A percentile compares a stretch with the other conserved stretches of the same genome.
Conservation (phyloP, 768 basidiomycete species). For the Albatrellus ellisii region DNA sequence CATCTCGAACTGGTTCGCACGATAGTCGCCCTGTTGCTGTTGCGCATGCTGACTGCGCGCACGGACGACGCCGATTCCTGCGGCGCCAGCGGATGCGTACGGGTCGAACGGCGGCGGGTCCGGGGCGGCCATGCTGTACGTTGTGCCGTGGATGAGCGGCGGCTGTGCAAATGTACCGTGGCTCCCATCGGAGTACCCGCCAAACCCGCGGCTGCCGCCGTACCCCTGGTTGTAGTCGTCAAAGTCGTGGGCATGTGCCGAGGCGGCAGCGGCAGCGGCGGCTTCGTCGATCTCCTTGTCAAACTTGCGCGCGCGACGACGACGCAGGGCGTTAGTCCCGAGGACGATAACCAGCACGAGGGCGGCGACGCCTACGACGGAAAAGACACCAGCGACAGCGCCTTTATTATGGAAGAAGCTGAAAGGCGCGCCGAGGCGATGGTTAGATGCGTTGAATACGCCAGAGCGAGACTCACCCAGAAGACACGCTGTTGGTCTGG, state of each 20-base stretch:
- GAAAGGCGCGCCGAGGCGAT: not conserved
- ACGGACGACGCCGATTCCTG: conserved; percentile 26
- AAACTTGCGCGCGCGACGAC: conserved; percentile 48
- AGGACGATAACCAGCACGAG: conserved; percentile 39
- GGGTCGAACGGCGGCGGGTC: conserved; percentile 22
- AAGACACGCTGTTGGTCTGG: not conserved
- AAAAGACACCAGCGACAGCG: conserved; percentile 61
- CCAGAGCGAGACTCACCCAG: conserved; percentile 11
- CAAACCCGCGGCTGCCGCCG: conserved; percentile 16
- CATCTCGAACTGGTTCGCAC: conserved; percentile 20
- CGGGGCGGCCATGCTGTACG: conserved; percentile 41
- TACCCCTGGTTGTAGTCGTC: conserved; percentile 25
- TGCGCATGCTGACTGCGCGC: conserved; percentile 19
- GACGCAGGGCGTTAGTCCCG: conserved; percentile 39
- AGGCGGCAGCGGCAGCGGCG: conserved; percentile 40
- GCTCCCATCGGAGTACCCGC: conserved; percentile 33
- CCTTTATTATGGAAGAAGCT: conserved; percentile 66
- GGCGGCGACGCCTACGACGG: conserved; percentile 52
- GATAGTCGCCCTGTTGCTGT: conserved; percentile 26
- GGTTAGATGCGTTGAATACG: not conserved
- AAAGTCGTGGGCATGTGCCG: conserved; percentile 38
- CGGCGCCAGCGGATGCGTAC: conserved; percentile 22
- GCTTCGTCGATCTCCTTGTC: conserved; percentile 68
- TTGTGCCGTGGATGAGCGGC: conserved; percentile 23
- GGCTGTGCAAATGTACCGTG: conserved; percentile 45